Conservation (phyloP, 257 asterid genomes). For the Leptodermis oblonga region DNA sequence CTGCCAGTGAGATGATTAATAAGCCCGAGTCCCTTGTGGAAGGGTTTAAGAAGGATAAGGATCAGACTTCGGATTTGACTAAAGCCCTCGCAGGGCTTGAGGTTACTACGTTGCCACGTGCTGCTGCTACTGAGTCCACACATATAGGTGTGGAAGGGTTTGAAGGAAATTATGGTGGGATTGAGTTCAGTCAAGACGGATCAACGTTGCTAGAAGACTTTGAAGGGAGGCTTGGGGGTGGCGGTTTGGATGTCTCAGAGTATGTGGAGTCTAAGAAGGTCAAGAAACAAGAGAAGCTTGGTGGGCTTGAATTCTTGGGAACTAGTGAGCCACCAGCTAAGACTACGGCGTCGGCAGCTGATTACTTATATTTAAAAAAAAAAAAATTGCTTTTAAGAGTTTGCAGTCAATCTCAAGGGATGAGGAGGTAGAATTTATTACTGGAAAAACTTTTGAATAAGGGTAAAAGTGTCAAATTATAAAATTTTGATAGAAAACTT, state of each 20-base stretch:
- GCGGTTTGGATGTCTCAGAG: constrained; percentile 98
- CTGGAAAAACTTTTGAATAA: no score
- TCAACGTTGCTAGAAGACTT: constrained; percentile 84
- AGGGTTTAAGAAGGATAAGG: constrained; percentile 93
- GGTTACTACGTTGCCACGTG: constrained; percentile 78
- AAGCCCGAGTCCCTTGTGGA: constrained; percentile 86
- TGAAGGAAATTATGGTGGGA: constrained; percentile 97
- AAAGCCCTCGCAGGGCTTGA: constrained; percentile 91
- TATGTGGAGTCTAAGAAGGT: constrained; percentile 84
- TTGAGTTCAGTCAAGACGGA: constrained; percentile 74
- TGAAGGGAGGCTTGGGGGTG: constrained; percentile 99
- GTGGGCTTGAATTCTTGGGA: constrained; percentile 83
- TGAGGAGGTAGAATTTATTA: no score
- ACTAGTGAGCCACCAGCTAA: constrained; percentile 69
- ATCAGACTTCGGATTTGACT: constrained; percentile 52
- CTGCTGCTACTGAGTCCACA: constrained; percentile 89
- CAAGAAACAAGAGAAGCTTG: constrained; percentile 71
- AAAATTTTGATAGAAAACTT: no score
- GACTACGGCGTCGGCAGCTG: constrained; percentile 38
- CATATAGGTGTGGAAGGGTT: constrained; percentile 96
- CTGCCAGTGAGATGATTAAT: constrained; percentile 83
- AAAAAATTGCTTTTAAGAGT: no score
- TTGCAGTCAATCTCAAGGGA: no score
- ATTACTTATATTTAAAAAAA: no score
- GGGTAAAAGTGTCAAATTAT: no score